phyloP scores from a whole-genome alignment of 179 eudicot genomes.

The Spinacia oleracea region DNA sequence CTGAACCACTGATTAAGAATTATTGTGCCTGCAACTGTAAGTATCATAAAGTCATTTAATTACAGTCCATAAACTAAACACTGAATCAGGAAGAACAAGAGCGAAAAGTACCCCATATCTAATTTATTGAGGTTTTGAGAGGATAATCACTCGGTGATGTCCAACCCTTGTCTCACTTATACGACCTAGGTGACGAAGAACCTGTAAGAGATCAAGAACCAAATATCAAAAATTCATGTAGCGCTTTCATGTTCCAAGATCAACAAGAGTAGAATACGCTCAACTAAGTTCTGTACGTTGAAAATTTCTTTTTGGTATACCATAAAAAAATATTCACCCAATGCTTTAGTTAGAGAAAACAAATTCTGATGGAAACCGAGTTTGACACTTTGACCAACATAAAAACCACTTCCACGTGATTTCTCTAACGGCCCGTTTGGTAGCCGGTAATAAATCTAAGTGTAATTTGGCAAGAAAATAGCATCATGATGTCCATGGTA shows the following conservation, averaged over 20 bases:
- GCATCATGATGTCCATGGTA: too few species aligned
- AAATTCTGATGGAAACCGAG: background rate
- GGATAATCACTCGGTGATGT: slow-evolving; percentile 76
- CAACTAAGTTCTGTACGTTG: background rate
- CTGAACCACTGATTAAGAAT: background rate
- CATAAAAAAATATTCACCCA: background rate
- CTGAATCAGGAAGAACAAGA: background rate
- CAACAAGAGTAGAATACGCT: background rate
- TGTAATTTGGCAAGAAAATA: too few species aligned
- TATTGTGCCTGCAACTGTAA: slow-evolving; percentile 17
- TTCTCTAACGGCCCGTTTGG: too few species aligned
- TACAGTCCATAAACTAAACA: background rate
- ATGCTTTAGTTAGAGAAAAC: background rate
- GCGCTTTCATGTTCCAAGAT: background rate
- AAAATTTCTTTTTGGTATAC: background rate
- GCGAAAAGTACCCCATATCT: slow-evolving; percentile 18
- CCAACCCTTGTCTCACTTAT: slow-evolving; percentile 79
- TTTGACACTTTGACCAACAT: background rate
- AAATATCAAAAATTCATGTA: background rate
- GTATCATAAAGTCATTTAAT: slow-evolving; percentile 3
- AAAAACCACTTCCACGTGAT: background rate
- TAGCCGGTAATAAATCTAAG: too few species aligned
- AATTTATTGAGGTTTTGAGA: slow-evolving; percentile 56
- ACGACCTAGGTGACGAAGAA: slow-evolving; percentile 92
- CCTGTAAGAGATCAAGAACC: slow-evolving; percentile 39